Evolutionary conservation across 2,329 filamentous ascomycete genomes (phyloP), one percentile per base, ranked within the genome.

Genomic region (Scortechinia acanthostroma): DNA sequence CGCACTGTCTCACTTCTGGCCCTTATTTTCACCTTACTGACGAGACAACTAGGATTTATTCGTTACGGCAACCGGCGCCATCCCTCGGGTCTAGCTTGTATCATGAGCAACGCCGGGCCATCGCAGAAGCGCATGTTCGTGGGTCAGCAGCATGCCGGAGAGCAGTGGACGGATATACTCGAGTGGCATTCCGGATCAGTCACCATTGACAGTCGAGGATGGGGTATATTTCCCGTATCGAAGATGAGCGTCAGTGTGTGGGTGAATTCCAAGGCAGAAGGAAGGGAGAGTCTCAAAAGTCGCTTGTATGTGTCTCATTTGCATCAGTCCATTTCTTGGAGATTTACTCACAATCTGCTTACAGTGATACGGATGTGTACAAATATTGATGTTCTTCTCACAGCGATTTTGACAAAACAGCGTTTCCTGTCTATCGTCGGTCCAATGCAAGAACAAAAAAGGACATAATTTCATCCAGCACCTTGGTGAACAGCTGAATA

Each of bases 101-200:
- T 83, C 4, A 67, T 84, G 60, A 78, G 70, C 37, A 78, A 76
- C 51, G 63, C 64, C 1, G 65, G 64, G 30, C 60, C 65, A 13
- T 62, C 60, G 6, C 60, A 68, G 48, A 80, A 77, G 55, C 70
- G 65, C 48, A 86, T 87, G 81, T 73, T 69, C 48, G 77, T 85
- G 13, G 83, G 82, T 0, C 58, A 67, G 43, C 61, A 63, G 43
- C 77, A 81, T 55, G 67, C 68, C 0, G 79, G 76, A 0, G 76
- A 86, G 61, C 58, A 64, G 30, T 86, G 82, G 81, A 79, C 75
- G 0, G 81, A 87, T 62, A 55, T 86, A 1, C 57, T 81, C 44
- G 72, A 65, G 4, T 76, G 72, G 70, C 68, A 70, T 46, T 54
- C 73, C 43, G 70, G 70, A 0, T 68, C 76, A 49, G 73, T 86